These are phyloP conservation scores for Colletotrichum euphorbiae DNA, from an alignment of 2,329 filamentous ascomycete genomes.

Conservation along the genomic window DNA sequence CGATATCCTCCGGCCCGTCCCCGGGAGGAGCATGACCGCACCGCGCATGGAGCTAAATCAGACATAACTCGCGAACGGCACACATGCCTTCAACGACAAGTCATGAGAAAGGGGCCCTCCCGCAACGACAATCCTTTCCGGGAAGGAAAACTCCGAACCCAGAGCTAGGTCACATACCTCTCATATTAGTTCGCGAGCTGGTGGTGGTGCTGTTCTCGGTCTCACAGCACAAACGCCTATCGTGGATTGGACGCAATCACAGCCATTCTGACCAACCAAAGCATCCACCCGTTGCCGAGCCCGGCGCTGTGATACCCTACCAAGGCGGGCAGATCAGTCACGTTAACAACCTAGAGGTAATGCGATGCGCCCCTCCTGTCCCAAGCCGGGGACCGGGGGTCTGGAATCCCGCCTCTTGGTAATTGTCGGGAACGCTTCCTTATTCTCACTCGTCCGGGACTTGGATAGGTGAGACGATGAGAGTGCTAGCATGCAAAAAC, in stretches of 20 bases:
- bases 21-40: constrained; percentile 29
- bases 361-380: background rate
- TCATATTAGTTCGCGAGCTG: background rate
- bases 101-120: constrained; percentile 30
- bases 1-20: constrained; percentile 32
- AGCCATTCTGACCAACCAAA: background rate
- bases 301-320: constrained; percentile 28
- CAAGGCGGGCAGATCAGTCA: constrained; percentile 31
- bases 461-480: constrained; percentile 2
- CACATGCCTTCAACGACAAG: constrained; percentile 4
- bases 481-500: background rate
- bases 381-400: constrained; percentile 27
- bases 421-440: background rate
- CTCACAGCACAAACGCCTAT: constrained; percentile 1
- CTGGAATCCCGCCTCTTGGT: constrained; percentile 17
- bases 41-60: constrained; percentile 23
- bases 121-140: constrained; percentile 31
- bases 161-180: background rate
- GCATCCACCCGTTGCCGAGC: constrained; percentile 15
- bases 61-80: constrained; percentile 12
- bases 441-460: background rate
- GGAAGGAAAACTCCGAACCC: constrained; percentile 2
- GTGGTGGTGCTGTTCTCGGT: background rate
- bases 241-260: constrained; percentile 15
- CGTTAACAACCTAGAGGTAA: constrained; percentile 15